Evolutionary conservation across 345 rosid genomes (phyloP).

Genomic region (Lenwebbia sp.): DNA sequence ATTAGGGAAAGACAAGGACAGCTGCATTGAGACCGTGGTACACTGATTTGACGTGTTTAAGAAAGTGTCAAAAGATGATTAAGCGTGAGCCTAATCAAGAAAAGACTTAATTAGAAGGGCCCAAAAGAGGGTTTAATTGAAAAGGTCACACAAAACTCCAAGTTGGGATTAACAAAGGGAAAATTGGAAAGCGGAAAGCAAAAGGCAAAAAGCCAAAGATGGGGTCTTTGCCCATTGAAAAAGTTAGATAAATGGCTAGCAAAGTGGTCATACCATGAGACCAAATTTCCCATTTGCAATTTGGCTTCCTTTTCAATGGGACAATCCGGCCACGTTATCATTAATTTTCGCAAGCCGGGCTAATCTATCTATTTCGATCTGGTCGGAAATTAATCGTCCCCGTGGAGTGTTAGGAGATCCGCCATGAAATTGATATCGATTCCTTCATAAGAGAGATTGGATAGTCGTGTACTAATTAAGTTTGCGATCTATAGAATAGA

Average conservation of each 20-base stretch:
- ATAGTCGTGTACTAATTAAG: too few species aligned
- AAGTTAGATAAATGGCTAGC: too few species aligned
- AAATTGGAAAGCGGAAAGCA: background rate
- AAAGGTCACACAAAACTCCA: background rate
- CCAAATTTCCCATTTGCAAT: background rate
- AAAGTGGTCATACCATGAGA: background rate
- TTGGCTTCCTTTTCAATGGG: background rate
- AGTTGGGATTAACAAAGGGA: background rate
- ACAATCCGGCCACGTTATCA: background rate
- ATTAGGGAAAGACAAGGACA: conserved; percentile 3
- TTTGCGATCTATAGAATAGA: background rate
- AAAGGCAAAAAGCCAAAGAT: background rate
- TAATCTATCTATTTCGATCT: background rate
- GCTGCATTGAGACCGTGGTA: background rate
- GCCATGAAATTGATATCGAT: fast-evolving
- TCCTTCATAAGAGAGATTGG: background rate
- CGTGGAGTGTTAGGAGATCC: background rate
- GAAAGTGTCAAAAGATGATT: background rate
- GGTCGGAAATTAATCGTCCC: background rate
- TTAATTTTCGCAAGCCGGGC: background rate
- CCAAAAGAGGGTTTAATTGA: background rate
- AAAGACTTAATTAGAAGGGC: background rate
- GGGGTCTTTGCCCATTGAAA: too few species aligned
- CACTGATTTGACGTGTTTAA: conserved; percentile 2
- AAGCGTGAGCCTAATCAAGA: background rate